These are phyloP conservation scores for Phytophthora foliorum DNA, from an alignment of 352 stramenopile genomes.

Conservation along the genomic window DNA sequence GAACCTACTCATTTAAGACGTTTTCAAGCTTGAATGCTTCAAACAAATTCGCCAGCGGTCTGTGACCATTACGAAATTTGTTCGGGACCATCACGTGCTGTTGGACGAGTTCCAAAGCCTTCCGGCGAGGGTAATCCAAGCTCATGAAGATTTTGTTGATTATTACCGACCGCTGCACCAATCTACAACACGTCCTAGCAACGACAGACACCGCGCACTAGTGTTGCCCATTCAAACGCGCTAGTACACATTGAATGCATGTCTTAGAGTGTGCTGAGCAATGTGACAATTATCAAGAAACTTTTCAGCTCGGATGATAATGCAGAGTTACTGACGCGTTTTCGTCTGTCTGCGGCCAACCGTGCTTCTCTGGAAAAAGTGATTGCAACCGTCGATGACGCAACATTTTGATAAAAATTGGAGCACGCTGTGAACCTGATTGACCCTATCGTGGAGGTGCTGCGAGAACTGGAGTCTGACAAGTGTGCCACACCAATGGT, in stretches of 20 bases:
- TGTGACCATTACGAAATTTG: constrained; percentile 4
- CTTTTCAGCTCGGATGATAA: not conserved
- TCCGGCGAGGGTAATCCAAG: not conserved
- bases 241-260: constrained; percentile 16
- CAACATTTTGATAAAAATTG: not conserved
- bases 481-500: constrained; percentile 5
- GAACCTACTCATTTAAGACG: constrained; percentile 6
- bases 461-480: not conserved
- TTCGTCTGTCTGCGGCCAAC: not conserved
- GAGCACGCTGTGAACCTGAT: constrained; percentile 11
- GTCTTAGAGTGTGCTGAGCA: constrained; percentile 6
- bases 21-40: constrained; percentile 10
- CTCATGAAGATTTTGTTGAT: not conserved
- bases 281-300: constrained; percentile 12
- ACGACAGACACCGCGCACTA: not conserved
- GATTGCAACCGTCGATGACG: not conserved
- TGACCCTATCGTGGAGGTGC: constrained; percentile 7
- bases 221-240: constrained; percentile 10
- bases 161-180: constrained; percentile 1
- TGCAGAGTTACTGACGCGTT: not conserved
- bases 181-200: not conserved
- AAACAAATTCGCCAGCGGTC: not conserved
- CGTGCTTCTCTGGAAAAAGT: not conserved
- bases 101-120: constrained; percentile 6
- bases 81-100: constrained; percentile 7